These are phyloP conservation scores for Magnolia kwangsiensis DNA, from an alignment of 164 flowering plant species.

Conservation along the genomic window DNA sequence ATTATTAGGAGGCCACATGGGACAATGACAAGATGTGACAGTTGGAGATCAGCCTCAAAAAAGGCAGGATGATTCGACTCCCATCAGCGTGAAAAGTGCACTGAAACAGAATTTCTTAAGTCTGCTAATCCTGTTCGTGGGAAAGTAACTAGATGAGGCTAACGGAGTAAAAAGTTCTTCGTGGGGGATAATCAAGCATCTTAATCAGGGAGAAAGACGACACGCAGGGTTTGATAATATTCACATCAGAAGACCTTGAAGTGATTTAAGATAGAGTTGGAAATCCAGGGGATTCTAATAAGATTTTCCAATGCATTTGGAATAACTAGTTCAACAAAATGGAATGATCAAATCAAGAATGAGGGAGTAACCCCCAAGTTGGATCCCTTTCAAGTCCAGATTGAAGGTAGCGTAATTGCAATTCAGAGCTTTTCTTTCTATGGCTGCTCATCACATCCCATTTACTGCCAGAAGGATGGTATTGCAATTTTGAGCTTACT, in stretches of 20 bases:
- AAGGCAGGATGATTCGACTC: not conserved
- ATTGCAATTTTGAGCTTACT: not conserved
- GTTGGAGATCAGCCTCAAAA: not conserved
- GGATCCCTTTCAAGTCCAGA: too few species aligned
- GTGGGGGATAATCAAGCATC: not conserved
- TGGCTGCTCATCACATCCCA: not conserved
- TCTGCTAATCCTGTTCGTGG: not conserved
- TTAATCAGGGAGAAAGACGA: not conserved
- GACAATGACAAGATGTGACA: not conserved
- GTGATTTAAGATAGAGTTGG: not conserved
- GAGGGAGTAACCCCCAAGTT: too few species aligned
- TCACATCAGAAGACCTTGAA: not conserved
- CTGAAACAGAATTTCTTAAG: not conserved
- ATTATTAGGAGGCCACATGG: not conserved
- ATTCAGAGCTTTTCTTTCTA: not conserved
- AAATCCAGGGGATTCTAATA: too few species aligned
- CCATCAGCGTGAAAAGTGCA: not conserved
- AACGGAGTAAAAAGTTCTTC: not conserved
- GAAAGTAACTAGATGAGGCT: not conserved
- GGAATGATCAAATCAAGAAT: too few species aligned
- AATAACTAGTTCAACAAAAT: too few species aligned
- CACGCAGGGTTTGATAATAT: not conserved
- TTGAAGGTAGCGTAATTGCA: too few species aligned
- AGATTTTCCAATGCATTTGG: too few species aligned
- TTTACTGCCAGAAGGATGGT: not conserved